phyloP scores from a whole-genome alignment of 2,329 filamentous ascomycete genomes.

The Colletotrichum falcatum region DNA sequence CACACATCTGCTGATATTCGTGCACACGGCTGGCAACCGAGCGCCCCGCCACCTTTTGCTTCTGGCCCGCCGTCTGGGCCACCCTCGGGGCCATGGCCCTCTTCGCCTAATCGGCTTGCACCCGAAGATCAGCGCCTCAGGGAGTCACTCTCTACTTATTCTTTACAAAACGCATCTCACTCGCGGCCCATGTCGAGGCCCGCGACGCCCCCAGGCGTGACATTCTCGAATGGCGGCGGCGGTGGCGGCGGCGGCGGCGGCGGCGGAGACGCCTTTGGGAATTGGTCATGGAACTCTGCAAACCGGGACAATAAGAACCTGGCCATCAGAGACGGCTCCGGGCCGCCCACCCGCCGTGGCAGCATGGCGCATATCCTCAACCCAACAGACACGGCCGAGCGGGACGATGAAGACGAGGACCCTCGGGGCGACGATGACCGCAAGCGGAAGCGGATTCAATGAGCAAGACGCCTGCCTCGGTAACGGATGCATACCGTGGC shows the following conservation, averaged over 20 bases:
- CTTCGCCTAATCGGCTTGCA: constrained; percentile 63
- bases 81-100: constrained; percentile 64
- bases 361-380: constrained; percentile 75
- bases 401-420: constrained; percentile 68
- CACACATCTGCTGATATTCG: constrained; percentile 98
- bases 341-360: constrained; percentile 66
- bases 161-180: constrained; percentile 59
- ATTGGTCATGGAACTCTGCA: constrained; percentile 68
- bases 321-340: constrained; percentile 65
- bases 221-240: constrained; percentile 59
- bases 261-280: constrained; percentile 60
- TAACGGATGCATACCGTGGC: too few species aligned
- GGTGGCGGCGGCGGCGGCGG: constrained; percentile 27
- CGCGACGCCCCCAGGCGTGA: constrained; percentile 64
- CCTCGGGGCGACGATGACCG: constrained; percentile 67
- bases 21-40: constrained; percentile 81
- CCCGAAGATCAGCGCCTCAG: constrained; percentile 67
- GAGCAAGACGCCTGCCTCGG: constrained; percentile 26
- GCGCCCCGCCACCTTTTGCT: constrained; percentile 59
- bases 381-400: constrained; percentile 67
- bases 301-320: constrained; percentile 64
- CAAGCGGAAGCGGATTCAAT: constrained; percentile 72
- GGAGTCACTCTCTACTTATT: constrained; percentile 68
- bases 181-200: constrained; percentile 62
- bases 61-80: constrained; percentile 63